A percentile compares a stretch with the other conserved stretches of the same genome.
phyloP scores from a whole-genome alignment of 345 rosid species.

The Euphorbia lathyris region DNA sequence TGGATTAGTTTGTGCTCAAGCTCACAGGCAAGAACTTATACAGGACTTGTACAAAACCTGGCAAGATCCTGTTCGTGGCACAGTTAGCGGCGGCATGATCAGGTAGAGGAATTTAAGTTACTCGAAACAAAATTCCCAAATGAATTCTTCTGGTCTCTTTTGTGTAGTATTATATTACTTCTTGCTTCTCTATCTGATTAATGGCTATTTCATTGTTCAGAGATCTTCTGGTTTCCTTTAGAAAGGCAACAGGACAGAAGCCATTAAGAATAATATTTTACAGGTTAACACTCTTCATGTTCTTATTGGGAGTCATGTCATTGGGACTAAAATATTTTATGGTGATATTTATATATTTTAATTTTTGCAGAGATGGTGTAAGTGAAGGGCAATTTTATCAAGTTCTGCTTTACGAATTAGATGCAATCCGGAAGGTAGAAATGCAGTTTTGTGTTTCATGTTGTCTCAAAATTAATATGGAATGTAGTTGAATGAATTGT shows the following conservation, averaged over 20 bases:
- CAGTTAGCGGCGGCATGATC: constrained; percentile 97
- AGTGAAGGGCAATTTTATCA: constrained; percentile 98
- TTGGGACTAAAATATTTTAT: not conserved
- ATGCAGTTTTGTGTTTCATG: not conserved
- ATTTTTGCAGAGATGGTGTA: constrained; percentile 80
- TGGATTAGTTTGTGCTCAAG: constrained; percentile 98
- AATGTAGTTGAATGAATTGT: not conserved
- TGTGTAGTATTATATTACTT: too few relatives aligned
- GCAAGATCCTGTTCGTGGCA: constrained; percentile 98
- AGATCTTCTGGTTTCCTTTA: constrained; percentile 88
- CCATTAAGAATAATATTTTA: constrained; percentile 94
- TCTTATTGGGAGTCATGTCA: too few relatives aligned
- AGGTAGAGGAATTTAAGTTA: constrained; percentile 41
- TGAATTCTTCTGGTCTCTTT: not conserved
- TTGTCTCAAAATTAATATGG: not conserved
- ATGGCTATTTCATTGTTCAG: constrained; percentile 30
- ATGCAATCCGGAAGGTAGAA: constrained; percentile 75
- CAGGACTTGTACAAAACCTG: constrained; percentile 97
- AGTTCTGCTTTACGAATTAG: constrained; percentile 76
- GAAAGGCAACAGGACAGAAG: constrained; percentile 99
- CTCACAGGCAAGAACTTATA: constrained; percentile 97
- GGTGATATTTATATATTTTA: not conserved
- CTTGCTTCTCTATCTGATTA: not conserved
- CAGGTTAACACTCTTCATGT: constrained; percentile 44
- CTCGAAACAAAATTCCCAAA: not conserved